phyloP scores from a whole-genome alignment of 2,329 filamentous ascomycete genomes.

The Sporothrix brasiliensis region DNA sequence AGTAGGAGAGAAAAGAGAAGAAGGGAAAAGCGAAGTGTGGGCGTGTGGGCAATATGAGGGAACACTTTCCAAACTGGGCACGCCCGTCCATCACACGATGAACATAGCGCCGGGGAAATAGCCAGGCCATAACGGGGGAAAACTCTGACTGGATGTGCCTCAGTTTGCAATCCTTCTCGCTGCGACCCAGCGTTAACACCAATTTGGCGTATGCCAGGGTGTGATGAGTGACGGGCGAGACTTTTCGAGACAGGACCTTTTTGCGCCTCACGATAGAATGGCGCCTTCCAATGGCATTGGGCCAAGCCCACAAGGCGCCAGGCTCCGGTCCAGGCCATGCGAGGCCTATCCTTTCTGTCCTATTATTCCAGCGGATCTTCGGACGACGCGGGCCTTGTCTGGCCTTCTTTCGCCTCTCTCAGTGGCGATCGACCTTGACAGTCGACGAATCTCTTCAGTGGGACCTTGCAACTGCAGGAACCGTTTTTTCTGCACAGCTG shows the following conservation, averaged over 20 bases:
- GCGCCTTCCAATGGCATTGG: slow-evolving; percentile 18
- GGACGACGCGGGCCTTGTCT: slow-evolving; percentile 22
- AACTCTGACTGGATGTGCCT: slow-evolving; percentile 18
- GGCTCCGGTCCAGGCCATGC: slow-evolving; percentile 2
- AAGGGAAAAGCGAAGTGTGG: not conserved
- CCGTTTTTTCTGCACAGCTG: slow-evolving; percentile 4
- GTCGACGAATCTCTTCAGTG: slow-evolving; percentile 26
- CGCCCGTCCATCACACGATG: slow-evolving; percentile 13
- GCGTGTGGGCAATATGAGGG: slow-evolving; percentile 2
- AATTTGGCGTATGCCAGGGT: slow-evolving; percentile 1
- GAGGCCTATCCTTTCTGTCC: not conserved
- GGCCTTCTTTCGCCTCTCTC: not conserved
- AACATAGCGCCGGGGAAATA: slow-evolving; percentile 5
- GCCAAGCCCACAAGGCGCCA: not conserved
- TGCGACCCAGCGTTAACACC: slow-evolving; percentile 17
- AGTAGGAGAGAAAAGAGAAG: slow-evolving; percentile 24
- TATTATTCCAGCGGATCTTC: slow-evolving; percentile 18
- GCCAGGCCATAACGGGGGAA: slow-evolving; percentile 1
- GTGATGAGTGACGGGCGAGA: not conserved
- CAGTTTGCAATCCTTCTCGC: slow-evolving; percentile 25
- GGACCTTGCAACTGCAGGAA: slow-evolving; percentile 7
- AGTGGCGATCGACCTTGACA: slow-evolving; percentile 7
- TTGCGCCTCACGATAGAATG: slow-evolving; percentile 25
- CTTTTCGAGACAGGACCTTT: not conserved
- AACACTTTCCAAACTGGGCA: not conserved